Evolutionary conservation across 2,329 filamentous ascomycete genomes (phyloP), one percentile per base, ranked within the genome.

Genomic region (Colletotrichum brevisporum): DNA sequence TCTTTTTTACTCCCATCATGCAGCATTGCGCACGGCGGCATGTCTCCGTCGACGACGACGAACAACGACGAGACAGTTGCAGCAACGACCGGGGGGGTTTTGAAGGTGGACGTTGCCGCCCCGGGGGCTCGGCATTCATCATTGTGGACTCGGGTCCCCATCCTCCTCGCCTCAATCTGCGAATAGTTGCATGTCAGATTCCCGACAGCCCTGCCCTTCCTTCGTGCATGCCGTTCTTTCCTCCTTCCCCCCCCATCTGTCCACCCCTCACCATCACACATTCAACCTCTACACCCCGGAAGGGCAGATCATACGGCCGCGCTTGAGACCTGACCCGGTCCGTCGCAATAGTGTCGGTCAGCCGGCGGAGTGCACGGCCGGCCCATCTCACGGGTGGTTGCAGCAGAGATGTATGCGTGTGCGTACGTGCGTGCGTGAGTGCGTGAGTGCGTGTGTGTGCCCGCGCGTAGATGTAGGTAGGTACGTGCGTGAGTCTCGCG

Each of bases 361-460:
- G 66, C 66, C 55, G 55, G 55, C 66, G 55, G 66, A 66, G 62
- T 61, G 66, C 62, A 66, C 56, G 62, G 62, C 66, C 55, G 62
- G 43, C 43, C 31, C 62, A 59, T 60, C 61, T 65, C 45, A 63
- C 55, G 66, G 66, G 61, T 66, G 61, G 43, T 66, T 60, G 54
- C 66, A 66, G 55, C 61, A 65, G 24, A 53, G 59, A 48, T 18
- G 10, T 10, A n/a, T 18, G 45, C n/a, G n/a, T 39, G 59, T 62
- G 50, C 24, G 47, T 64, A 43, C 51, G 58, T 64, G 53, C 16
- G 58, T 48, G 52, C 12, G 41, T 57, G 54, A 6, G 31, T 5
- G 27, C 13, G 47, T n/a, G 21, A 41, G n/a, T 27, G 13, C 10
- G 31, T 36, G 27, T 36, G 51, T 53, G 51, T 15, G 24, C 24